Evolutionary conservation across 2,329 filamentous ascomycete species (phyloP), one percentile per base, ranked within the genome.

Genomic region (Botrytis galanthina): DNA sequence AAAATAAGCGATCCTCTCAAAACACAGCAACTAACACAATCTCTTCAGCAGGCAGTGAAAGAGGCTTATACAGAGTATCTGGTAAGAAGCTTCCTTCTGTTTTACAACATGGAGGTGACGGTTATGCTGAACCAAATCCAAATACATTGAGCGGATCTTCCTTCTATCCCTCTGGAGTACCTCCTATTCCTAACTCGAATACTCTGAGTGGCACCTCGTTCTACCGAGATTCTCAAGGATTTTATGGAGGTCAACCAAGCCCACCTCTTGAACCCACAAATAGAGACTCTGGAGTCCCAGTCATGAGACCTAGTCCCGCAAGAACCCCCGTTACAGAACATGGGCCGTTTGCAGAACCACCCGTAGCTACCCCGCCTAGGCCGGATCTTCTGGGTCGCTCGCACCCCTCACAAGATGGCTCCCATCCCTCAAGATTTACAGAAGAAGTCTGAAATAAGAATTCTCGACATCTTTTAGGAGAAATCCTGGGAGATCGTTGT

Each of bases 71-170:
- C 75, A 87, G 89, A 44, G 87, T 92, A 3, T 90, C 90, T 9
- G 90, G 90, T 75, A 86, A 86, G 78, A 92, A 91, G 78, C 80
- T 92, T 73, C 87, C 88, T 5, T 89, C 90, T 3, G 89, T 91
- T 16, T 81, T 92, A 54, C 85, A 88, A 74, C 84, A 84, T 64
- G 89, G 90, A 22, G 90, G 89, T 9, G 89, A 91, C 78, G 90
- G 90, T 1, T 91, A 89, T 80, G 85, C 85, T 51, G 75, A 76
- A 48, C 75, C 76, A 67, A 75, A 79, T 75, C 16, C 77, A 61
- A 78, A 83, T 78, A 77, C 83, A 80, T 62, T 86, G 78, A 89
- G 86, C 77, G 84, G 84, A 51, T 82, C 82, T 64, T 88, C 87
- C 1, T 88, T 85, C 74, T 87, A 87, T 79, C 83, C 63, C 12